Evolutionary conservation across 208 protist genomes (phyloP).

Genomic region (Leishmania martiniquensis): DNA sequence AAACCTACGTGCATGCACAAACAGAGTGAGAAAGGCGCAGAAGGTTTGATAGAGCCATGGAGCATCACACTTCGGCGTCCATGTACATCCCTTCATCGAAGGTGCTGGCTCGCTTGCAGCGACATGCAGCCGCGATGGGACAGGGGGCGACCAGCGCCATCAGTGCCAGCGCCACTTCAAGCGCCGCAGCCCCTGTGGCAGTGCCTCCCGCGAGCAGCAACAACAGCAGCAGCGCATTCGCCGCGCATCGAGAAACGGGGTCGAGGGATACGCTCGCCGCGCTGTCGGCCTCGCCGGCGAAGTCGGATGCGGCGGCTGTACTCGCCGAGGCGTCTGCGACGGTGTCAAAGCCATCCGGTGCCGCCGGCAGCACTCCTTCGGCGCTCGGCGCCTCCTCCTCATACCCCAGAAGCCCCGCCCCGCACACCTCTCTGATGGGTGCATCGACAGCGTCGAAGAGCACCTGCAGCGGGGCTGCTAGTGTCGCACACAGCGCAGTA

Average conservation of each 20-base stretch:
- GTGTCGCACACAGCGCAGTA: background rate
- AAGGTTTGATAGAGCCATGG: conserved; percentile 21
- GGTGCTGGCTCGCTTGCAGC: conserved; percentile 36
- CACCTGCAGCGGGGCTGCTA: background rate
- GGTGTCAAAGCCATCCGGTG: background rate
- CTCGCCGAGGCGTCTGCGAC: background rate
- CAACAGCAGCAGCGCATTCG: background rate
- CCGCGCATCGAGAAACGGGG: background rate
- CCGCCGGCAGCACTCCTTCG: background rate
- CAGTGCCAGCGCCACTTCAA: background rate
- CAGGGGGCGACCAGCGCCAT: background rate
- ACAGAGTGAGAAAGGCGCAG: background rate
- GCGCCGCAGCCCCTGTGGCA: background rate
- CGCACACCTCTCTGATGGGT: background rate
- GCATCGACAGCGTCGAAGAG: background rate
- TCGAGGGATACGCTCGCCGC: background rate
- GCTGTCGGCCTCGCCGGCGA: background rate
- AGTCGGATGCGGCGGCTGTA: background rate
- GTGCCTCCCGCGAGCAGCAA: background rate
- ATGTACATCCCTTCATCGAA: conserved; percentile 36
- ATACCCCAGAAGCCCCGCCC: background rate
- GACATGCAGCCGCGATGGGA: background rate
- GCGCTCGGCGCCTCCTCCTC: background rate
- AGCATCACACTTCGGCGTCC: conserved; percentile 39
- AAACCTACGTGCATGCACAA: background rate